A percentile compares a stretch with the other conserved stretches of the same genome.
Evolutionary conservation across 2,329 filamentous ascomycete species (phyloP).

Genomic region (Paracoccidioides brasiliensis): DNA sequence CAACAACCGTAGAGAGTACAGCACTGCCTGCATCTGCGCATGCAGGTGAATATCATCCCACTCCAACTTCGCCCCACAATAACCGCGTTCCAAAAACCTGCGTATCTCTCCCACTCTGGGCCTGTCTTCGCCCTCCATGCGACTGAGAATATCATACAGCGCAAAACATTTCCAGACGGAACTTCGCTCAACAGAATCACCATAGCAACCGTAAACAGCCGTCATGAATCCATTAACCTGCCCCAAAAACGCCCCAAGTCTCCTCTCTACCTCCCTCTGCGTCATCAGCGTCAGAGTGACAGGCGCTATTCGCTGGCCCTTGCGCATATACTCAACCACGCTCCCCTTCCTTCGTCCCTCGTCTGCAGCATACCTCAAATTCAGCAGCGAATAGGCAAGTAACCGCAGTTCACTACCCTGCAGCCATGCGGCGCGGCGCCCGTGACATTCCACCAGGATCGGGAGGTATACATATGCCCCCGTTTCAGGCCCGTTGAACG

Average conservation of each 20-base stretch:
- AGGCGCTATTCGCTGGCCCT: conserved; percentile 23
- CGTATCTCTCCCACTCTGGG: conserved; percentile 13
- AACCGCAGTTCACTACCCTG: conserved; percentile 38
- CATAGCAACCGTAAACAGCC: conserved; percentile 11
- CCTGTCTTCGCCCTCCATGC: conserved; percentile 7
- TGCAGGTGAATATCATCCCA: conserved; percentile 51
- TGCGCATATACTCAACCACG: conserved; percentile 25
- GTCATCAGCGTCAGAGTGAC: conserved; percentile 17
- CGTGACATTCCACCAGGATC: conserved; percentile 45
- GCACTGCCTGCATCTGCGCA: conserved; percentile 46
- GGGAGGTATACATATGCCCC: conserved; percentile 48
- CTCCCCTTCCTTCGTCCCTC: conserved; percentile 10
- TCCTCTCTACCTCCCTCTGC: conserved; percentile 10
- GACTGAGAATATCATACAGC: conserved; percentile 19
- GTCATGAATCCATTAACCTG: conserved; percentile 10
- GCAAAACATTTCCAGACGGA: conserved; percentile 25
- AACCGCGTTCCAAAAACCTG: conserved; percentile 20
- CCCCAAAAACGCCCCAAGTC: conserved; percentile 13
- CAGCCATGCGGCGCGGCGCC: conserved; percentile 45
- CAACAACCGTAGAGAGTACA: conserved; percentile 51
- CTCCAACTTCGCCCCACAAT: conserved; percentile 23
- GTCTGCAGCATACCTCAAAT: conserved; percentile 19
- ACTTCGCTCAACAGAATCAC: background rate
- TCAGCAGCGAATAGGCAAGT: conserved; percentile 44
- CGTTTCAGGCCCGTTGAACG: conserved; percentile 11